Conservation (phyloP, 768 basidiomycete species). For the Leccinum subgranulosum region DNA sequence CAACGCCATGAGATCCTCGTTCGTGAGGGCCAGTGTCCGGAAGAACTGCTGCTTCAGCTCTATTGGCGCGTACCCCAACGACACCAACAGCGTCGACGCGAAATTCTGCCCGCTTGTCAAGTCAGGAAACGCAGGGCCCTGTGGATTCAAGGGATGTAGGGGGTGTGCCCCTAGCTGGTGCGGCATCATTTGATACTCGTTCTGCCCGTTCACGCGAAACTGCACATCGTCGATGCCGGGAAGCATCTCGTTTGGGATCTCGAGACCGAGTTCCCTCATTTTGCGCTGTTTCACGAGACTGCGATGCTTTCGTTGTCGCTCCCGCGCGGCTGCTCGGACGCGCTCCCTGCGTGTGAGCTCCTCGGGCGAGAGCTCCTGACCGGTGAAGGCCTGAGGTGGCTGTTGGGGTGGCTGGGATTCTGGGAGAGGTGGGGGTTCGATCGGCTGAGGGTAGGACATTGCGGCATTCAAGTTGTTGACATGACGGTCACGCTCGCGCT, state of each 20-base stretch:
- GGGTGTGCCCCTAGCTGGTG: conserved; percentile 31
- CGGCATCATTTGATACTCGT: conserved; percentile 36
- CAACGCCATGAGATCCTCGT: conserved; percentile 73
- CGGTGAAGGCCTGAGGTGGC: conserved; percentile 22
- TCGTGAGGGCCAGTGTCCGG: conserved; percentile 68
- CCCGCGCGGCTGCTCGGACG: conserved; percentile 72
- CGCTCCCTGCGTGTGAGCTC: conserved; percentile 67
- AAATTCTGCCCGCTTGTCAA: conserved; percentile 70
- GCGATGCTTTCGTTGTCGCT: conserved; percentile 81
- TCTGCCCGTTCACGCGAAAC: conserved; percentile 52
- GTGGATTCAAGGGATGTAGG: conserved; percentile 34
- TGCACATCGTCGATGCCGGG: conserved; percentile 64
- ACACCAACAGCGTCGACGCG: conserved; percentile 72
- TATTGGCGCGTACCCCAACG: conserved; percentile 66
- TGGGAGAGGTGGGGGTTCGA: conserved; percentile 30
- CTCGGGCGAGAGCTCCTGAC: conserved; percentile 51
- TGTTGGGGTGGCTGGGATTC: conserved; percentile 34
- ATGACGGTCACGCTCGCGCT: conserved; percentile 68
- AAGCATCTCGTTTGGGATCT: conserved; percentile 74
- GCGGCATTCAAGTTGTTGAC: conserved; percentile 40
- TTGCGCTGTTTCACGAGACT: conserved; percentile 74
- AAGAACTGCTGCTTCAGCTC: conserved; percentile 73
- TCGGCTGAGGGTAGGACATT: conserved; percentile 38
- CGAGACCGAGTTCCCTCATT: conserved; percentile 77
- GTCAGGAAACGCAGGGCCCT: conserved; percentile 65